Evolutionary conservation across 1,139 yeast genomes (phyloP).

Genomic region (Blastobotrys ciferrii): DNA sequence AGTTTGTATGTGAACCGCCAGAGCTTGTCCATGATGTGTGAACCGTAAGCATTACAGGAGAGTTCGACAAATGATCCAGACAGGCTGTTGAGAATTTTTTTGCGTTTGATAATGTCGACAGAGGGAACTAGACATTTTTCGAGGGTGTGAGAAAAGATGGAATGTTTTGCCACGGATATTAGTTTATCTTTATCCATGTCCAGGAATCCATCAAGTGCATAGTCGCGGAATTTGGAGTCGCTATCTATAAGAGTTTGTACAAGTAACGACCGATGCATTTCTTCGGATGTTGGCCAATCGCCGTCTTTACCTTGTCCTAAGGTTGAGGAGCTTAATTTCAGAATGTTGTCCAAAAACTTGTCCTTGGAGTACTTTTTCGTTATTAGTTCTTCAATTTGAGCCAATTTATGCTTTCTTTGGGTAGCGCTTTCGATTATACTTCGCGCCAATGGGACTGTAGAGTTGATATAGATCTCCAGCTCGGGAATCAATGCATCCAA

Average conservation of each 20-base stretch:
- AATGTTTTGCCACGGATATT: conserved; percentile 75
- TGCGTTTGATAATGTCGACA: conserved; percentile 57
- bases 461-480: conserved; percentile 51
- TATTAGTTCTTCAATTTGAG: conserved; percentile 62
- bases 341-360: conserved; percentile 61
- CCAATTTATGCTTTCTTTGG: conserved; percentile 54
- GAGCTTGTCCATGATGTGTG: conserved; percentile 82
- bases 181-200: conserved; percentile 58
- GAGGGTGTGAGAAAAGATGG: conserved; percentile 84
- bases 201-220: conserved; percentile 60
- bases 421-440: conserved; percentile 67
- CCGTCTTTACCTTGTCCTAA: conserved; percentile 69
- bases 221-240: conserved; percentile 57
- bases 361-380: conserved; percentile 49
- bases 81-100: conserved; percentile 64
- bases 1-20: conserved; percentile 78
- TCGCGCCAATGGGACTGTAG: conserved; percentile 59
- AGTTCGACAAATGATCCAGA: conserved; percentile 50
- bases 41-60: conserved; percentile 85
- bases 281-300: conserved; percentile 92
- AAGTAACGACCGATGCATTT: conserved; percentile 75
- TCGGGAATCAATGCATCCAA: conserved; percentile 71
- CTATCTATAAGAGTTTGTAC: conserved; percentile 60
- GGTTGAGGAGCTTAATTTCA: conserved; percentile 65
- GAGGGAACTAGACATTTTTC: conserved; percentile 42